A percentile compares a stretch with the other conserved stretches of the same genome.
Conservation (phyloP, 2,329 filamentous ascomycete genomes). For the Fusarium sp. region DNA sequence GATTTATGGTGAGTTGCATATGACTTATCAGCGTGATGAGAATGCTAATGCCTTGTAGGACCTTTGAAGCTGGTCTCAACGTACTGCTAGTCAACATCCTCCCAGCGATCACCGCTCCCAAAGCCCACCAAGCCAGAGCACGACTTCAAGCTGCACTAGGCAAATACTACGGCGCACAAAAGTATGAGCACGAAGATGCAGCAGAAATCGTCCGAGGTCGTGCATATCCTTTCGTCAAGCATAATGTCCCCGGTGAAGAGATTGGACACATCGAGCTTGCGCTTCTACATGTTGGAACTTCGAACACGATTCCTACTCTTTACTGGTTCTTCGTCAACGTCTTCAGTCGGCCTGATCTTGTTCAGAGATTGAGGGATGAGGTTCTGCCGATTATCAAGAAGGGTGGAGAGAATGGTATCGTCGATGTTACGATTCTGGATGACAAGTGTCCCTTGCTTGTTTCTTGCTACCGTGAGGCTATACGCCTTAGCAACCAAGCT, state of each 20-base stretch:
- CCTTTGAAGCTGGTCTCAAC: constrained; percentile 15
- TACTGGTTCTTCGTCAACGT: constrained; percentile 54
- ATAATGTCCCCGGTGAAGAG: constrained; percentile 7
- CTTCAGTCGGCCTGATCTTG: constrained; percentile 46
- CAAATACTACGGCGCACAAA: constrained; percentile 18
- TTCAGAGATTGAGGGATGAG: constrained; percentile 49
- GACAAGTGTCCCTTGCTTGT: constrained; percentile 52
- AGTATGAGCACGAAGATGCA: constrained; percentile 16
- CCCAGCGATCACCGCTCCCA: constrained; percentile 21
- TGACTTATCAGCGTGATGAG: no score
- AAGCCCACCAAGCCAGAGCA: constrained; percentile 13
- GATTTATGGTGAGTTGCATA: constrained; percentile 20
- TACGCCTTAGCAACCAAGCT: constrained; percentile 21
- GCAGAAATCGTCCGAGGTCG: constrained; percentile 48
- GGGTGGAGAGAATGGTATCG: constrained; percentile 26
- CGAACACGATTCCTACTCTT: constrained; percentile 54
- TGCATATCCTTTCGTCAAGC: neutral
- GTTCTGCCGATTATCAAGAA: constrained; percentile 27
- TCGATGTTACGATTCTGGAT: constrained; percentile 53
- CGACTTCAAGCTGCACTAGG: constrained; percentile 19
- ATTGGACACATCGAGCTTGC: constrained; percentile 43
- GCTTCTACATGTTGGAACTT: constrained; percentile 48
- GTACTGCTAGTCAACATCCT: constrained; percentile 24
- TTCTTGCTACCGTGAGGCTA: constrained; percentile 23
- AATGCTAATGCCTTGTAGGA: no score